A percentile compares a stretch with the other conserved stretches of the same genome.
Evolutionary conservation across 2,329 filamentous ascomycete genomes (phyloP).

Genomic region (Trichoderma sp.): DNA sequence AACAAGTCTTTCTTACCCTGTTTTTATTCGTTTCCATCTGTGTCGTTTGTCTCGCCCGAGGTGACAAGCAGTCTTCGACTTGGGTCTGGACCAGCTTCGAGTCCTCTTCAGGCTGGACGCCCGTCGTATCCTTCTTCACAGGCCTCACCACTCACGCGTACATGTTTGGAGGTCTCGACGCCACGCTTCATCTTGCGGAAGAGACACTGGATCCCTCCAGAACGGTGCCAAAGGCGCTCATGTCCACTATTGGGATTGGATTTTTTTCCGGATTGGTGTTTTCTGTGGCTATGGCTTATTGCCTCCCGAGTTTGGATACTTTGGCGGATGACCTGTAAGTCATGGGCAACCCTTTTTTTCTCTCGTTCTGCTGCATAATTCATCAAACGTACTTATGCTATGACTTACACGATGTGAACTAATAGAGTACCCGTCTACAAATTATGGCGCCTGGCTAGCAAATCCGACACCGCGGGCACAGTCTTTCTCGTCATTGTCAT

Average conservation of each 20-base stretch:
- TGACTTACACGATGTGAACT: neutral
- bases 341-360: no score
- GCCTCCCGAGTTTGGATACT: slow-evolving; percentile 33
- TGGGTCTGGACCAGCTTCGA: slow-evolving; percentile 40
- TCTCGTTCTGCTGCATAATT: neutral
- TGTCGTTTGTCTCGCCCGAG: slow-evolving; percentile 13
- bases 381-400: neutral
- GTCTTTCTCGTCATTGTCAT: slow-evolving; percentile 23
- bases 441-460: slow-evolving; percentile 24
- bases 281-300: slow-evolving; percentile 38
- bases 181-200: slow-evolving; percentile 45
- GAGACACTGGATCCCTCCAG: slow-evolving; percentile 40
- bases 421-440: slow-evolving; percentile 24
- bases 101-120: slow-evolving; percentile 38
- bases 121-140: slow-evolving; percentile 44
- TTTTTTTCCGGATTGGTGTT: slow-evolving; percentile 41
- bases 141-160: slow-evolving; percentile 45
- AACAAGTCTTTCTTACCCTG: slow-evolving; percentile 15
- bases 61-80: slow-evolving; percentile 19
- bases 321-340: slow-evolving; percentile 27
- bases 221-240: slow-evolving; percentile 41
- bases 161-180: slow-evolving; percentile 45
- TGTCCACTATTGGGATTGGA: slow-evolving; percentile 41
- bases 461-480: slow-evolving; percentile 25
- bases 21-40: neutral